Evolutionary conservation across 768 basidiomycete genomes (phyloP).

Genomic region (Atractiella rhizophila): DNA sequence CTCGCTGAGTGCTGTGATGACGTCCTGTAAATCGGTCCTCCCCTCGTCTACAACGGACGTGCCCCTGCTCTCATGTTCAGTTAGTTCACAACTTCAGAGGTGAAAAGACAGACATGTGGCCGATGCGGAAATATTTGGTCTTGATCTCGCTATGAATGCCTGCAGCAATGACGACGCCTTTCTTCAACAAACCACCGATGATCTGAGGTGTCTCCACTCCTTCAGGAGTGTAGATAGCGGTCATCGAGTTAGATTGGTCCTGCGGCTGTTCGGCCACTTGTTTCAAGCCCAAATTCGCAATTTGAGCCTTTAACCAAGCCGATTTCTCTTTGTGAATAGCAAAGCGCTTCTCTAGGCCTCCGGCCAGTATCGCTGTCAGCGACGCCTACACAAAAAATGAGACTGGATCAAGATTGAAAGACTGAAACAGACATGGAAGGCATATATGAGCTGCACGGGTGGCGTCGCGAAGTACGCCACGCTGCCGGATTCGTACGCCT

Average conservation of each 20-base stretch:
- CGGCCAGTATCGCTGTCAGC: constrained; percentile 41
- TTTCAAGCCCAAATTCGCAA: constrained; percentile 41
- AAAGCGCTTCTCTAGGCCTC: constrained; percentile 46
- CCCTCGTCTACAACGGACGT: too few relatives aligned
- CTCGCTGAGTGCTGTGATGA: constrained; percentile 7
- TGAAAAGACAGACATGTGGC: constrained; percentile 7
- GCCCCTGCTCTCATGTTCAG: too few relatives aligned
- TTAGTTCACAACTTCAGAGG: too few relatives aligned
- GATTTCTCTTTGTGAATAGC: constrained; percentile 44
- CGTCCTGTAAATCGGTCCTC: neutral
- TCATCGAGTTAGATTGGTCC: constrained; percentile 79
- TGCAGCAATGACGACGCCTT: constrained; percentile 57
- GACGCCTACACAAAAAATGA: constrained; percentile 75
- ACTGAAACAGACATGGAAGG: neutral
- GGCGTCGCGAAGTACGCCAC: constrained; percentile 80
- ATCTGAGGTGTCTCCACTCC: constrained; percentile 54
- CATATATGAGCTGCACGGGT: constrained; percentile 8
- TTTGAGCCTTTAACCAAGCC: constrained; percentile 40
- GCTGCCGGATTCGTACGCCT: constrained; percentile 55
- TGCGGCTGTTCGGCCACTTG: constrained; percentile 39
- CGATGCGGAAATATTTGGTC: constrained; percentile 6
- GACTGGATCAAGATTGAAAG: constrained; percentile 53
- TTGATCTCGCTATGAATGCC: constrained; percentile 53
- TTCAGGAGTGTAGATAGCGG: constrained; percentile 65
- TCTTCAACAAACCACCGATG: constrained; percentile 43